phyloP scores from a whole-genome alignment of 306 rosid genomes.

The Citrullus colocynthis region DNA sequence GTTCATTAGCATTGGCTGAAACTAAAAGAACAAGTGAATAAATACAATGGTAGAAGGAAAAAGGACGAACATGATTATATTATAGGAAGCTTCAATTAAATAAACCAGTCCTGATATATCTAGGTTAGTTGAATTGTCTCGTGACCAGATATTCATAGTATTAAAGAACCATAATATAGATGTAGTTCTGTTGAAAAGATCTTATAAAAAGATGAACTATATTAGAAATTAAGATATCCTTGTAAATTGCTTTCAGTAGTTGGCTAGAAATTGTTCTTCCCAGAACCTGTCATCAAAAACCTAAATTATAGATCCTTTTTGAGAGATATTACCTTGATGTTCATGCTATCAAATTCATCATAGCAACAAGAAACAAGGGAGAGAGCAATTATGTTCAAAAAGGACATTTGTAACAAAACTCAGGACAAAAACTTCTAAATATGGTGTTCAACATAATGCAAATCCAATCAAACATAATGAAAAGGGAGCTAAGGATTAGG shows the following conservation, averaged over 20 bases:
- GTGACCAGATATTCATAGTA: too few species aligned
- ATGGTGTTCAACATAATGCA: neutral
- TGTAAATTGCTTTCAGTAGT: neutral
- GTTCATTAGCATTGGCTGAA: too few species aligned
- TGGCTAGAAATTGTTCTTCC: neutral
- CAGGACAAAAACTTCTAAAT: conserved; percentile 2
- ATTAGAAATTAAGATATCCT: too few species aligned
- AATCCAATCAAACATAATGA: neutral
- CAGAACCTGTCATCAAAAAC: neutral
- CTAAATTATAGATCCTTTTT: neutral
- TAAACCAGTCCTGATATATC: too few species aligned
- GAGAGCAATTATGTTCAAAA: neutral
- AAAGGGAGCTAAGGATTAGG: neutral
- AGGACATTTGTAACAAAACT: conserved; percentile 5
- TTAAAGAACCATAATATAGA: too few species aligned
- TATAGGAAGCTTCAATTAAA: too few species aligned
- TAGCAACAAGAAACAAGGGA: neutral
- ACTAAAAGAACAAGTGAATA: too few species aligned
- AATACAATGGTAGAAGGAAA: too few species aligned
- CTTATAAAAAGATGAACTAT: too few species aligned
- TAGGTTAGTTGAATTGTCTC: too few species aligned
- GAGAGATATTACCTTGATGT: neutral
- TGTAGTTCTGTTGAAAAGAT: too few species aligned
- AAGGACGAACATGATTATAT: too few species aligned
- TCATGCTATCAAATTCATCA: neutral